A percentile compares a stretch with the other conserved stretches of the same genome.
Conservation (phyloP, 495 filamentous ascomycete genomes). For the Bacidia rubella region DNA sequence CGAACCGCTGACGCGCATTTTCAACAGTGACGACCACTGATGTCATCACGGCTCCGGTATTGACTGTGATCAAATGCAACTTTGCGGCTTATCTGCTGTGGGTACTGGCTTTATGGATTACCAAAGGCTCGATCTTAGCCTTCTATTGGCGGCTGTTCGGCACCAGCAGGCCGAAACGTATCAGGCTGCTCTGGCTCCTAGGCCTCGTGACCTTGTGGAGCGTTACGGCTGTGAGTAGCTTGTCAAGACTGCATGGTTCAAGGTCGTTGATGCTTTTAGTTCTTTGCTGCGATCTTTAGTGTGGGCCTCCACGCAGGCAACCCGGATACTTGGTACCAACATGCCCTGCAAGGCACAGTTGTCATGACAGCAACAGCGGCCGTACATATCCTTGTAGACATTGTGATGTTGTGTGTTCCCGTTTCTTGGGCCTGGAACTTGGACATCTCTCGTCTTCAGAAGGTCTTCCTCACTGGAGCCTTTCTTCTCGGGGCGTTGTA, state of each 20-base stretch:
- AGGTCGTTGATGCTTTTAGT: conserved; percentile 5
- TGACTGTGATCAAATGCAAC: neutral
- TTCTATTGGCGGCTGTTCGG: conserved; percentile 32
- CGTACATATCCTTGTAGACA: conserved; percentile 22
- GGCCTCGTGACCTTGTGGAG: conserved; percentile 13
- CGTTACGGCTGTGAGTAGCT: neutral
- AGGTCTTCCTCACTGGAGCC: conserved; percentile 10
- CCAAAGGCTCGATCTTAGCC: conserved; percentile 27
- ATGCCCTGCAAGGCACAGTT: neutral
- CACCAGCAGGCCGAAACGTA: conserved; percentile 2
- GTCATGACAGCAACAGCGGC: neutral
- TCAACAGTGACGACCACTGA: neutral
- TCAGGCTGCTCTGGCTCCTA: conserved; percentile 23
- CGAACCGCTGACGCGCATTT: too few species aligned
- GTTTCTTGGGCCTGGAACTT: conserved; percentile 29
- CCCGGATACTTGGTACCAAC: conserved; percentile 5
- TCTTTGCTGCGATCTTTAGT: conserved; percentile 22
- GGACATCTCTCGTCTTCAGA: conserved; percentile 23
- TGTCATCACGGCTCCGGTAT: neutral
- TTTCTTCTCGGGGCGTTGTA: conserved; percentile 13
- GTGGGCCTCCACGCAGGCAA: neutral
- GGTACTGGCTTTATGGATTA: conserved; percentile 18
- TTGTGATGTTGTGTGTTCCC: conserved; percentile 26
- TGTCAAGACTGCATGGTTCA: too few species aligned
- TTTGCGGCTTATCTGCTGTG: conserved; percentile 12